A percentile compares a stretch with the other conserved stretches of the same genome.
Evolutionary conservation across 1,284 basidiomycete genomes (phyloP).

Genomic region (Leccinum griseonigrum): DNA sequence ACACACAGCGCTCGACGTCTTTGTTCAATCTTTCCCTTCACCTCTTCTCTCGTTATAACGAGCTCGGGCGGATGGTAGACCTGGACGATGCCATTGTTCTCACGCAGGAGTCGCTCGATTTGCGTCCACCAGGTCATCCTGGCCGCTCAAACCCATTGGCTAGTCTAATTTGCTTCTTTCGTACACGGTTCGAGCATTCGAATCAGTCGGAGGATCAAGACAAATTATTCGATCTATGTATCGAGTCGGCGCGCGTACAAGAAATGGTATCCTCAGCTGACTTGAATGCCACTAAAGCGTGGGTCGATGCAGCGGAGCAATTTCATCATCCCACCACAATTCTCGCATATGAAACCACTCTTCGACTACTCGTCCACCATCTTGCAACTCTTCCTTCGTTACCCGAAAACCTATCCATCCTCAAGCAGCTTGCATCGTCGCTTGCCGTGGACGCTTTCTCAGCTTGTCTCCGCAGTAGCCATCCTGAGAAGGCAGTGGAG

Average conservation of each 20-base stretch:
- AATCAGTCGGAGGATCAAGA: background rate
- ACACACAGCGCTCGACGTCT: background rate
- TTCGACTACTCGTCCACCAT: background rate
- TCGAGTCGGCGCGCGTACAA: background rate
- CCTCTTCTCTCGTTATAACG: background rate
- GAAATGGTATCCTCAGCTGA: background rate
- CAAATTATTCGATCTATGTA: background rate
- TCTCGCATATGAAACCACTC: background rate
- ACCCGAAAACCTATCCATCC: background rate
- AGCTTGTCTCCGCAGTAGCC: background rate
- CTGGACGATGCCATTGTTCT: background rate
- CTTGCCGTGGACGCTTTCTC: background rate
- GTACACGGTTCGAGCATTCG: background rate
- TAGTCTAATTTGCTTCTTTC: background rate
- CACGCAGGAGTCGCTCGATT: background rate
- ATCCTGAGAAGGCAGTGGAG: background rate
- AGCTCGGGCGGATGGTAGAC: background rate
- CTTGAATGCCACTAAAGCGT: background rate
- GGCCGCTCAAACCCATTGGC: background rate
- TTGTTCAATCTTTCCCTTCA: background rate
- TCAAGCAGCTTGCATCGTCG: background rate
- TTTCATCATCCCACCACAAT: background rate
- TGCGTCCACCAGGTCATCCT: background rate
- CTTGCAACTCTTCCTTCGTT: background rate
- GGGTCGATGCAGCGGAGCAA: background rate